phyloP scores from a whole-genome alignment of 768 basidiomycete species.

The Mrakia blollopis region DNA sequence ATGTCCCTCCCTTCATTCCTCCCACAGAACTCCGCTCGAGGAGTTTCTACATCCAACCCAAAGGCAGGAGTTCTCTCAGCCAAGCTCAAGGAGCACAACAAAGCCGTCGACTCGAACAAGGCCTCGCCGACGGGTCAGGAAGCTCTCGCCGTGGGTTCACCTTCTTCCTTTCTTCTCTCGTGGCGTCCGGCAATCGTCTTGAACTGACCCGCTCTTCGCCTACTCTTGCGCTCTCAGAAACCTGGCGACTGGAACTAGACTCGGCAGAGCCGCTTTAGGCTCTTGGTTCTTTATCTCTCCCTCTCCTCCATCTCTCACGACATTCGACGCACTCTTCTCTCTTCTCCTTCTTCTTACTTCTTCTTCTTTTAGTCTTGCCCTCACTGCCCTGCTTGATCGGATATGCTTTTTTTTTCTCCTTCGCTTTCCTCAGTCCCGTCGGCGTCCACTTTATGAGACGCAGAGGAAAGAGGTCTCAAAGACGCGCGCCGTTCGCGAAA shows the following conservation, averaged over 20 bases:
- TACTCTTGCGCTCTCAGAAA: neutral
- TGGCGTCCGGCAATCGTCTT: neutral
- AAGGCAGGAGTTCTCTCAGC: slow-evolving; percentile 29
- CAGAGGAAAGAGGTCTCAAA: no score
- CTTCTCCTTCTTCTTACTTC: no score
- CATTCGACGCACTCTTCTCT: neutral
- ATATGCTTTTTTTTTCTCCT: no score
- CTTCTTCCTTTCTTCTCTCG: neutral
- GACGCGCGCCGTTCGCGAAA: no score
- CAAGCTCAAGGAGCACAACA: slow-evolving; percentile 31
- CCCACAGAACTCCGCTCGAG: slow-evolving; percentile 16
- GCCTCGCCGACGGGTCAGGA: slow-evolving; percentile 1
- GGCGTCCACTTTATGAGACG: no score
- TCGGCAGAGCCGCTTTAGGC: no score
- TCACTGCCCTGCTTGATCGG: no score
- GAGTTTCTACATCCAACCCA: slow-evolving; percentile 22
- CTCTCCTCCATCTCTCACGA: neutral
- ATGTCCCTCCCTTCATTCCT: neutral
- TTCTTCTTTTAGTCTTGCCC: no score
- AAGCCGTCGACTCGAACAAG: slow-evolving; percentile 10
- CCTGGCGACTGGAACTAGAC: slow-evolving; percentile 19
- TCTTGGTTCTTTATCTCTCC: neutral
- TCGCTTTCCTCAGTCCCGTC: no score
- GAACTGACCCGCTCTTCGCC: no score
- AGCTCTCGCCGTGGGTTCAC: neutral